Evolutionary conservation across 768 basidiomycete genomes (phyloP), one percentile per base, ranked within the genome.

Genomic region (Auricularia cornea): DNA sequence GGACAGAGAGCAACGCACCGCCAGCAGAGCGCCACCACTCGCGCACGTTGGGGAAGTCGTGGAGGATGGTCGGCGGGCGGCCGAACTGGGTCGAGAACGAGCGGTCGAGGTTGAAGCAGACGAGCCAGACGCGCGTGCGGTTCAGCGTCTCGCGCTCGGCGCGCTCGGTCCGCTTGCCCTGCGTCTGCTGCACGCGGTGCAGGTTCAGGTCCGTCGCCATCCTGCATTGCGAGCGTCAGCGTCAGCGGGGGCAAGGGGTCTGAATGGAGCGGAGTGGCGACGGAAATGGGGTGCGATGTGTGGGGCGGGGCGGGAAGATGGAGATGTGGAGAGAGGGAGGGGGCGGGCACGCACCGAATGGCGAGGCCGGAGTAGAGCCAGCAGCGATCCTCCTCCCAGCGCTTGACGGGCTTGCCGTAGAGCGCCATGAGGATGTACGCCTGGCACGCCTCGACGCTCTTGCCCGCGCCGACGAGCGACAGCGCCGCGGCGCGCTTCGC

Each of bases 301-400:
- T 67, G 40, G 68, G 62, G 59, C 23, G 8, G 48, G 10, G 18
- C 32, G 33, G 29, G 35, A 28, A 32, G 56, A 54, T 48, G 23
- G 62, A 11, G 8, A 6, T 5, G 40, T 40, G 11, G 5, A 51
- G 18, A 29, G 16, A n/a, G 44, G 54, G 2, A 59, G n/a, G 32
- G 59, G n/a, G 20, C 20, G 8, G 59, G 28, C 16, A 28, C 65
- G 32, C 68, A 89, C 90, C 92, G 81, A 65, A 95, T 93, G 8
- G 92, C 93, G 31, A 94, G 79, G 6, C 94, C 94, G 26, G 95
- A 85, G 72, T 90, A 93, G 59, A 95, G 73, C 90, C 92, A 97
- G 60, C 87, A 88, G 30, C 92, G 81, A 70, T 96, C 92, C 66
- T 96, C 92, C 70, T 94, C 92, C 87, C 92, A 94, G 32, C 86